A percentile compares a stretch with the other conserved stretches of the same genome.
These are phyloP conservation scores for Casaregolazyma lundiana DNA, from an alignment of 1,139 yeast species.

Conservation along the genomic window DNA sequence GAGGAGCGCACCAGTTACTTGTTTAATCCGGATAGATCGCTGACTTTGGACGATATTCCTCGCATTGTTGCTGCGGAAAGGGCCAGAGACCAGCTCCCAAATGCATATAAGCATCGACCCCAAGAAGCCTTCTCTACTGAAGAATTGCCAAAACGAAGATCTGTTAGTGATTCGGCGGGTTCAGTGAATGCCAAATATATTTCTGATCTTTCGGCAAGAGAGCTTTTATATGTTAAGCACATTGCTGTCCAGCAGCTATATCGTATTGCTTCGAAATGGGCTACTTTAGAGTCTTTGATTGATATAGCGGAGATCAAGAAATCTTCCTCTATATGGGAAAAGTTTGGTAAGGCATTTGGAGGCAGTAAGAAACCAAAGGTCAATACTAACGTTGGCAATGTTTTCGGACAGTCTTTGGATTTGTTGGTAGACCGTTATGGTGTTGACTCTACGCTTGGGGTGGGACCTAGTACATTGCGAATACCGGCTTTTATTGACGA, in stretches of 20 bases:
- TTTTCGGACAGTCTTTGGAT: constrained; percentile 78
- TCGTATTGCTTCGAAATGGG: constrained; percentile 35
- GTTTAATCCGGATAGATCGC: constrained; percentile 73
- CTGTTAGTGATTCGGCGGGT: constrained; percentile 18
- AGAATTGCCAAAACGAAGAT: constrained; percentile 21
- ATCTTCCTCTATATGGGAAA: constrained; percentile 64
- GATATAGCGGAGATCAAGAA: constrained; percentile 55
- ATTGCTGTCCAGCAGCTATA: constrained; percentile 63
- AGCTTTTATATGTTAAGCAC: constrained; percentile 60
- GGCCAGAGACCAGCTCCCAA: constrained; percentile 86
- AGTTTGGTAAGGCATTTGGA: constrained; percentile 45
- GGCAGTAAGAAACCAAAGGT: constrained; percentile 34
- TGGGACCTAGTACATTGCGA: constrained; percentile 68
- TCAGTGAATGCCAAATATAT: constrained; percentile 42
- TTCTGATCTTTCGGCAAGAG: constrained; percentile 63
- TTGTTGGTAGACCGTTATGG: constrained; percentile 72
- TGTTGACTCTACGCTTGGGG: constrained; percentile 80
- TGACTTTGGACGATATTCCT: constrained; percentile 93
- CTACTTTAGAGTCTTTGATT: constrained; percentile 48
- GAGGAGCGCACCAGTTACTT: constrained; percentile 55
- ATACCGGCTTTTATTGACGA: constrained; percentile 90
- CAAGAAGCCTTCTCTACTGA: constrained; percentile 17
- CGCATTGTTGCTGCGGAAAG: constrained; percentile 96
- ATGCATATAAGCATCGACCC: constrained; percentile 69
- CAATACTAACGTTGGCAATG: constrained; percentile 34